Percentiles rank a stretch among this genome's conserved stretches.
These are phyloP conservation scores for Cylindrotheca fusiformis DNA, from an alignment of 108 stramenopile species.

Conservation along the genomic window DNA sequence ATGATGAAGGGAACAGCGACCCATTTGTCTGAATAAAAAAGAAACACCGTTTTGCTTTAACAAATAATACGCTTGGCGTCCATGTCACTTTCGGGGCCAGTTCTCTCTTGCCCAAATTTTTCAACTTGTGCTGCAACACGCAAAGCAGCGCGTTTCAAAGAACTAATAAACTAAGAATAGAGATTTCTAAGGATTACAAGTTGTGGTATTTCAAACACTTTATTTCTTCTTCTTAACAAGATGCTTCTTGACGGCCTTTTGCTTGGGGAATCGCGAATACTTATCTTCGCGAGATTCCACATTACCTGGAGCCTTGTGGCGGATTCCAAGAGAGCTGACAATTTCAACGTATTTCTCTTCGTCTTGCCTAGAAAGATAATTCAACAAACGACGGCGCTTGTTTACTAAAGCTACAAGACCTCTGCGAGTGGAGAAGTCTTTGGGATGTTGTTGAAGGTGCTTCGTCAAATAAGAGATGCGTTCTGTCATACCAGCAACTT, in stretches of 20 bases:
- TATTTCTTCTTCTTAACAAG: conserved; percentile 53
- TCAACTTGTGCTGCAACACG: no score
- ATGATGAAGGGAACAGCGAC: no score
- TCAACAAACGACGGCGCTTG: conserved; percentile 92
- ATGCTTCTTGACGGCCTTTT: conserved; percentile 80
- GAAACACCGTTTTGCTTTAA: no score
- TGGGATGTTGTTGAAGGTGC: conserved; percentile 89
- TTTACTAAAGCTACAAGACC: conserved; percentile 95
- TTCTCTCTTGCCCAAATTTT: no score
- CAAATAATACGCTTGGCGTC: no score
- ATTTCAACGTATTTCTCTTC: conserved; percentile 61
- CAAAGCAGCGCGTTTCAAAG: no score
- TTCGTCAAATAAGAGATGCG: conserved; percentile 91
- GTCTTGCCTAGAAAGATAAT: conserved; percentile 81
- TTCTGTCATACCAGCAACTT: conserved; percentile 95
- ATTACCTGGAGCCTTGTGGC: conserved; percentile 81
- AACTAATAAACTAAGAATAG: no score
- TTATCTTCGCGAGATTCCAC: conserved; percentile 57
- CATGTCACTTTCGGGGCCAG: no score
- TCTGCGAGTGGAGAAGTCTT: conserved; percentile 93
- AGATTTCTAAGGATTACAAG: no score
- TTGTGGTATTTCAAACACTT: no score
- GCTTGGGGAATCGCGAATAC: conserved; percentile 71
- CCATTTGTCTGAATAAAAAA: no score
- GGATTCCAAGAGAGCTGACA: conserved; percentile 67